Conservation (phyloP, 2,329 filamentous ascomycete species). For the Cadophora gregata region DNA sequence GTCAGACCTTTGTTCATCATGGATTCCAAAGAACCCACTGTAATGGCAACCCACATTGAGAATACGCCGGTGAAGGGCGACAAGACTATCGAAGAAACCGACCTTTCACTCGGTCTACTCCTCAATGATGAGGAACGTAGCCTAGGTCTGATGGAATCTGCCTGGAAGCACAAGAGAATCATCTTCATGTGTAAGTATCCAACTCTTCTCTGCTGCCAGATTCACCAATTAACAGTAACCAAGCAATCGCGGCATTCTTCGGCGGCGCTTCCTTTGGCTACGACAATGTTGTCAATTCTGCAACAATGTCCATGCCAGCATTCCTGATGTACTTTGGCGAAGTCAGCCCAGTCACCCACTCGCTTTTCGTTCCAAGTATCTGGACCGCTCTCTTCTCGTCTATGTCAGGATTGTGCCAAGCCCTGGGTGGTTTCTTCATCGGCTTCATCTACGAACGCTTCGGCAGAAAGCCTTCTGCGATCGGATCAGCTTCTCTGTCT, state of each 20-base stretch:
- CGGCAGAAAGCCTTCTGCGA: constrained; percentile 29
- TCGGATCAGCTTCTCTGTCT: constrained; percentile 25
- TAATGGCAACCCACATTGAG: constrained; percentile 1
- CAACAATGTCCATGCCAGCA: constrained; percentile 32
- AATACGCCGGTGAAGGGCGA: background rate
- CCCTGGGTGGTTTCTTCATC: constrained; percentile 28
- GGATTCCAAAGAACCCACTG: constrained; percentile 13
- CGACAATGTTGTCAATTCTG: constrained; percentile 32
- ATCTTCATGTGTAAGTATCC: constrained; percentile 2
- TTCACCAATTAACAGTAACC: background rate
- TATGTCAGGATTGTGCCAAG: constrained; percentile 32
- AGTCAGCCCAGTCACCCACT: constrained; percentile 30
- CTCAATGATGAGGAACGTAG: constrained; percentile 10
- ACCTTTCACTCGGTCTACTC: background rate
- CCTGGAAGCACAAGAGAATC: constrained; percentile 9
- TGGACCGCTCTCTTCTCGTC: constrained; percentile 34
- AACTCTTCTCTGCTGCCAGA: background rate
- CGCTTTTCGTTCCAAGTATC: constrained; percentile 33
- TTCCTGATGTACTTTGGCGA: constrained; percentile 32
- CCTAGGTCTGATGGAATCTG: background rate
- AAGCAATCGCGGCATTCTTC: constrained; percentile 16
- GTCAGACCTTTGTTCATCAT: background rate
- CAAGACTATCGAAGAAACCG: background rate
- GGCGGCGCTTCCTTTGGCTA: constrained; percentile 29
- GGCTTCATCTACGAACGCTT: constrained; percentile 30